Evolutionary conservation across 306 rosid species (phyloP).

Genomic region (Luffa aegyptiaca): DNA sequence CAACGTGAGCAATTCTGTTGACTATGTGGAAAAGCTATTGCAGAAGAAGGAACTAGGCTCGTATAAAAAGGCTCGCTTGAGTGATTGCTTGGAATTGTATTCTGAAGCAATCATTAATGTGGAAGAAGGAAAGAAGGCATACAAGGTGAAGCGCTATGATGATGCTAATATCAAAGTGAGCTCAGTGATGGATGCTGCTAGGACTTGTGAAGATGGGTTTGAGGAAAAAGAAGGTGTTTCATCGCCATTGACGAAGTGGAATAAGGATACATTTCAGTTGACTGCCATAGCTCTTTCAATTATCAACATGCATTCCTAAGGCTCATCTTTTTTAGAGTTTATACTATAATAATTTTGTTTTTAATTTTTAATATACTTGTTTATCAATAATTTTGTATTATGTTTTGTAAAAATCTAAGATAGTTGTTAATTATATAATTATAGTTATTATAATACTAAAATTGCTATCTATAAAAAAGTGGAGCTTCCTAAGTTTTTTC

Average conservation of each 20-base stretch:
- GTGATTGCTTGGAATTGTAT: slow-evolving; percentile 55
- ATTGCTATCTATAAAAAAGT: neutral
- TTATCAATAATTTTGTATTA: neutral
- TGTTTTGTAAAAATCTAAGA: neutral
- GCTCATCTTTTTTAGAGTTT: neutral
- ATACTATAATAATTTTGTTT: neutral
- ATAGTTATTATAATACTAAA: neutral
- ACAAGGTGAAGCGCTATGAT: slow-evolving; percentile 26
- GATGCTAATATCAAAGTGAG: slow-evolving; percentile 42
- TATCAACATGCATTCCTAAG: slow-evolving; percentile 23
- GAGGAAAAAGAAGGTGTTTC: slow-evolving; percentile 17
- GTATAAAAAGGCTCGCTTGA: slow-evolving; percentile 21
- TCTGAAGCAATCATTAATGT: slow-evolving; percentile 24
- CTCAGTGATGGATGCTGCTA: slow-evolving; percentile 42
- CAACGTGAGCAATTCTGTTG: slow-evolving; percentile 32
- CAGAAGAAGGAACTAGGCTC: slow-evolving; percentile 21
- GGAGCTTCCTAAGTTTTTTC: neutral
- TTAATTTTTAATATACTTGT: neutral
- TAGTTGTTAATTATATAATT: neutral
- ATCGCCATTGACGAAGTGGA: slow-evolving; percentile 54
- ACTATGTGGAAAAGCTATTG: slow-evolving; percentile 31
- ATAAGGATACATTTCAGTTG: slow-evolving; percentile 39
- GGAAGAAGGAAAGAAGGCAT: slow-evolving; percentile 33
- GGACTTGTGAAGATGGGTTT: slow-evolving; percentile 81
- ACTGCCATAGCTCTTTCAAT: slow-evolving; percentile 62